These are phyloP conservation scores for Crucibulum cyathiforme DNA, from an alignment of 1,284 basidiomycete species.

Conservation along the genomic window DNA sequence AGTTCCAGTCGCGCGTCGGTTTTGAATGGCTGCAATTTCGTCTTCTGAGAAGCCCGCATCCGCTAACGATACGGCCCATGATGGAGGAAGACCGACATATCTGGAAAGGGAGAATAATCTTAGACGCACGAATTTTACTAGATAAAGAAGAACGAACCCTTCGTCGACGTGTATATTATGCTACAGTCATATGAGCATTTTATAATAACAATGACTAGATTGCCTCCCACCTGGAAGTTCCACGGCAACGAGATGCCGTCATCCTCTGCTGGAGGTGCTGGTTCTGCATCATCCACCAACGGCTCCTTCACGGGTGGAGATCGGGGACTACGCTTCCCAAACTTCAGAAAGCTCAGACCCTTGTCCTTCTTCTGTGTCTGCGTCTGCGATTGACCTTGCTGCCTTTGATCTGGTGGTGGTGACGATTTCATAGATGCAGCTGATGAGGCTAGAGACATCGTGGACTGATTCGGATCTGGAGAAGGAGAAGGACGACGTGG, in stretches of 20 bases:
- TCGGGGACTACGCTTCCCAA: constrained; percentile 48
- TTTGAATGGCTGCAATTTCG: constrained; percentile 69
- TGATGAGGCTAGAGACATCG: constrained; percentile 38
- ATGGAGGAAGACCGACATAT: constrained; percentile 72
- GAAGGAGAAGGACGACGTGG: constrained; percentile 37
- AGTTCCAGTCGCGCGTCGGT: constrained; percentile 50
- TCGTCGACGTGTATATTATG: constrained; percentile 84
- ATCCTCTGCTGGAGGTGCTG: constrained; percentile 53
- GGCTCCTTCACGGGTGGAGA: constrained; percentile 30
- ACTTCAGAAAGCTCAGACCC: constrained; percentile 52
- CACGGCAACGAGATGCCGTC: constrained; percentile 71
- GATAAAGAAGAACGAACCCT: constrained; percentile 48
- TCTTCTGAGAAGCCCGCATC: constrained; percentile 68
- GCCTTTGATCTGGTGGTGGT: constrained; percentile 22
- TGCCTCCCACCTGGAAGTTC: constrained; percentile 70
- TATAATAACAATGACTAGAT: neutral
- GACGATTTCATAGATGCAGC: constrained; percentile 39
- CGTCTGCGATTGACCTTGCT: constrained; percentile 1
- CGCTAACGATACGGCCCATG: constrained; percentile 67
- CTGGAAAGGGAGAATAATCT: constrained; percentile 37
- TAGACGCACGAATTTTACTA: constrained; percentile 1
- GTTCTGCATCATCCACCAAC: constrained; percentile 26
- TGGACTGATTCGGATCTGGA: constrained; percentile 34
- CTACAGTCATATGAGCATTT: constrained; percentile 39
- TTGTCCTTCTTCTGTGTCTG: constrained; percentile 40